Conservation (phyloP, 352 stramenopile species). For the Globisporangium cylindrosporum region DNA sequence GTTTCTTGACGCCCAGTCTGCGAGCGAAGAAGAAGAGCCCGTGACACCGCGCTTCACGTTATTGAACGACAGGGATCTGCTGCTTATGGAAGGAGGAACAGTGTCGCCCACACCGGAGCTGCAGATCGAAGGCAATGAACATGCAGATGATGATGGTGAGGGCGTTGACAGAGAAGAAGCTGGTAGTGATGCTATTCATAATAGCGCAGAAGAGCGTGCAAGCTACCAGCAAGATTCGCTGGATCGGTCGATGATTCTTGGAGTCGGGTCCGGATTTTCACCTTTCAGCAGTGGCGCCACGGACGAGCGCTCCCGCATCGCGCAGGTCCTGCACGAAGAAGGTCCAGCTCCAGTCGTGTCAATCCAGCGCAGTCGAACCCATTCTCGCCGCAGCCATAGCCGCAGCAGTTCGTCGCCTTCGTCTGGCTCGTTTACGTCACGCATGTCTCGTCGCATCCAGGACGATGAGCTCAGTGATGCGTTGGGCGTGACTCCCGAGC, state of each 20-base stretch:
- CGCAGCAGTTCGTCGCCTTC: conserved; percentile 31
- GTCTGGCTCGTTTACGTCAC: conserved; percentile 3
- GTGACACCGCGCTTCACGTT: conserved; percentile 58
- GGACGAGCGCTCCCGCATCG: conserved; percentile 14
- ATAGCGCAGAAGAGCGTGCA: conserved; percentile 2
- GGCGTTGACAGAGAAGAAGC: not conserved
- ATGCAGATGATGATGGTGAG: not conserved
- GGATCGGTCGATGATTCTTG: conserved; percentile 54
- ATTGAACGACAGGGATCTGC: conserved; percentile 50
- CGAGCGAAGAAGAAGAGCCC: conserved; percentile 25
- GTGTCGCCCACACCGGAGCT: conserved; percentile 2
- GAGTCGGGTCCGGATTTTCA: conserved; percentile 23
- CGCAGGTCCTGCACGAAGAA: conserved; percentile 12
- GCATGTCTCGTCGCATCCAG: conserved; percentile 21
- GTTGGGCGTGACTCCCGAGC: conserved; percentile 33
- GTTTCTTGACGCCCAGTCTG: conserved; percentile 16
- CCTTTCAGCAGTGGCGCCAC: conserved; percentile 21
- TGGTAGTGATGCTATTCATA: not conserved
- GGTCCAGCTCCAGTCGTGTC: conserved; percentile 7
- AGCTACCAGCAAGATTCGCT: conserved; percentile 30
- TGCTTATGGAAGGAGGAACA: conserved; percentile 16
- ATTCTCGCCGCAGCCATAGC: conserved; percentile 10
- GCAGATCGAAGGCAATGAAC: not conserved
- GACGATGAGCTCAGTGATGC: conserved; percentile 65
- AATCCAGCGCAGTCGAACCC: conserved; percentile 10